Percentiles rank a stretch among this genome's conserved stretches.
These are phyloP conservation scores for Blastocystis sp. DNA, from an alignment of 352 stramenopile species.

Conservation along the genomic window DNA sequence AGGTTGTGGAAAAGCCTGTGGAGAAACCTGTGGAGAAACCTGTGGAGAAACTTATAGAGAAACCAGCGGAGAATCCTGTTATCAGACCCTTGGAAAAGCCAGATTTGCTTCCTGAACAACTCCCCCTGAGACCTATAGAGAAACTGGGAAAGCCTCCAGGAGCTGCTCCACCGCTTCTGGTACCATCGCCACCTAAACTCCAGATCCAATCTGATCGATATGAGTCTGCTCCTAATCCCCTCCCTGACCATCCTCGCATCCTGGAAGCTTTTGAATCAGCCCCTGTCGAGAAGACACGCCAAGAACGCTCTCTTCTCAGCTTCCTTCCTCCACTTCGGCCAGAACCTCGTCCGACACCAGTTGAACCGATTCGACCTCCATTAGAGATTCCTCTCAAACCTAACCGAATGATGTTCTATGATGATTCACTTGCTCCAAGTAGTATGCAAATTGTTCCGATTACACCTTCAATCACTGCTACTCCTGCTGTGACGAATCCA, in stretches of 20 bases:
- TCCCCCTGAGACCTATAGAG: too few relatives aligned
- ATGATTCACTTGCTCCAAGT: neutral
- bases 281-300: neutral
- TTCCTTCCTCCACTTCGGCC: neutral
- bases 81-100: too few relatives aligned
- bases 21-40: too few relatives aligned
- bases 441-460: neutral
- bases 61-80: too few relatives aligned
- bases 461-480: neutral
- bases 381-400: neutral
- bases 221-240: neutral
- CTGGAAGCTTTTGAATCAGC: neutral
- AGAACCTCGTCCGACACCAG: neutral
- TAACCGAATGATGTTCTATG: neutral
- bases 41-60: too few relatives aligned
- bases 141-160: too few relatives aligned
- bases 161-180: too few relatives aligned
- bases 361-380: neutral
- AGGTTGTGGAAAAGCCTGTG: too few relatives aligned
- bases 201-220: too few relatives aligned
- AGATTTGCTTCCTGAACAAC: too few relatives aligned
- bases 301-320: neutral
- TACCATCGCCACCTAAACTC: too few relatives aligned
- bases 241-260: neutral
- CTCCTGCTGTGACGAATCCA: neutral